Base-by-base conservation (phyloP, 2,329 filamentous ascomycete species). In the Apiospora aurea region DNA sequence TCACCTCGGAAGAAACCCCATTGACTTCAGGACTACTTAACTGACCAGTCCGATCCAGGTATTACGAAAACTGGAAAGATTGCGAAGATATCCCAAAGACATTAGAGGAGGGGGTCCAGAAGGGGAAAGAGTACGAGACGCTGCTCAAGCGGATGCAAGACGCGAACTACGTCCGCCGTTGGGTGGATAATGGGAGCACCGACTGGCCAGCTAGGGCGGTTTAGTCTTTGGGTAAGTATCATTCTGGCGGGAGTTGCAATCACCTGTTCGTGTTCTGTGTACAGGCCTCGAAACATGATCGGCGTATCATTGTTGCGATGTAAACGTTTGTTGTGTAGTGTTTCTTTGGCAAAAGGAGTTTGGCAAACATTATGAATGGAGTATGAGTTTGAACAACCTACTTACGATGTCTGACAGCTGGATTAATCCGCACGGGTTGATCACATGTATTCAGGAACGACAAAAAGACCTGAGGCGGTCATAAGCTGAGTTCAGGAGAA, bases 51-150 rank as follows among this genome's bases (percentile, higher is more conserved):
- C 46, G 18, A n/a, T n/a, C 18, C n/a, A 51, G 49, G 24, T 26
- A 43, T 34, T 69, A 51, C 49, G 44, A 69, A 16, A 14, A 8
- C n/a, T n/a, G 11, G 10, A n/a, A 69, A 24, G 67, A 69, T 21
- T 69, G 67, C 2, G 44, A 69, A 24, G 44, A 69, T 34, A 69
- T 69, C n/a, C 67, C 44, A 16, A 51, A 69, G 11, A 51, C 67
- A 16, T n/a, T 69, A 13, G 44, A 51, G 24, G 44, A 51, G 18
- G 67, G 44, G 8, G 10, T 43, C 24, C 67, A 44, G 16, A 47
- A 18, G n/a, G 67, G 67, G 24, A 47, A 69, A 21, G 47, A 51
- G 26, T 51, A 69, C 16, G 38, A 38, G 53, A 24, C 26, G 5
- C 67, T 51, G 26, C 46, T 69, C n/a, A 14, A 13, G 21, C 53